A percentile compares a stretch with the other conserved stretches of the same genome.
These are phyloP conservation scores for Exobasidium cylindrosporum DNA, from an alignment of 1,284 basidiomycete genomes.

Conservation along the genomic window DNA sequence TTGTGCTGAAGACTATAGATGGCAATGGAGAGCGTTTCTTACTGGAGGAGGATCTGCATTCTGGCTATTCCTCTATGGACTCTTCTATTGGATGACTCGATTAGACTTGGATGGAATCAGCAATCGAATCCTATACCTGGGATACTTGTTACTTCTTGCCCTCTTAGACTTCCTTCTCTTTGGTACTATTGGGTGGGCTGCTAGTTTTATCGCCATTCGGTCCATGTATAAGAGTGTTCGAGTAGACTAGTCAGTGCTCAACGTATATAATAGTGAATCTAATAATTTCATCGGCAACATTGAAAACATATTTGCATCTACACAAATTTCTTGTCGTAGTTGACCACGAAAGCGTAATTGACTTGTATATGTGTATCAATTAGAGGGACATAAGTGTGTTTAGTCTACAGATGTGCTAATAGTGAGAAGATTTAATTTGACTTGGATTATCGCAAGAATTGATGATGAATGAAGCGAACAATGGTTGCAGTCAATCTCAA, in stretches of 20 bases:
- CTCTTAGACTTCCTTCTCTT: constrained; percentile 84
- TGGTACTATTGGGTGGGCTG: constrained; percentile 59
- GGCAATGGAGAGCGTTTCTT: constrained; percentile 95
- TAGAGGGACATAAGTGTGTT: no score
- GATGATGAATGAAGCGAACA: not conserved
- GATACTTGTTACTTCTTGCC: constrained; percentile 81
- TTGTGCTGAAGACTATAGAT: constrained; percentile 93
- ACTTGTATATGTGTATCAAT: no score
- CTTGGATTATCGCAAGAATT: no score
- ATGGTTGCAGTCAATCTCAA: not conserved
- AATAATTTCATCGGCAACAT: no score
- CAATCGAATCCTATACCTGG: constrained; percentile 82
- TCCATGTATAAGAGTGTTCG: constrained; percentile 20
- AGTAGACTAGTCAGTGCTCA: constrained; percentile 17
- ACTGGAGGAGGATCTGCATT: constrained; percentile 90
- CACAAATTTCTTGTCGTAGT: no score
- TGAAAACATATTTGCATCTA: no score
- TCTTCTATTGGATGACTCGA: constrained; percentile 84
- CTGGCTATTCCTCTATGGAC: constrained; percentile 78
- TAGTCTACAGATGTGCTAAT: no score
- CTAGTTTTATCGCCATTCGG: constrained; percentile 19
- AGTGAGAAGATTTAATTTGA: no score
- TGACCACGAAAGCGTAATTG: no score
- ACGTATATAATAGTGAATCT: no score
- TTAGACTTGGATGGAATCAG: constrained; percentile 79